phyloP scores from a whole-genome alignment of 2,329 filamentous ascomycete genomes.

The Coleophoma eucalyptorum region DNA sequence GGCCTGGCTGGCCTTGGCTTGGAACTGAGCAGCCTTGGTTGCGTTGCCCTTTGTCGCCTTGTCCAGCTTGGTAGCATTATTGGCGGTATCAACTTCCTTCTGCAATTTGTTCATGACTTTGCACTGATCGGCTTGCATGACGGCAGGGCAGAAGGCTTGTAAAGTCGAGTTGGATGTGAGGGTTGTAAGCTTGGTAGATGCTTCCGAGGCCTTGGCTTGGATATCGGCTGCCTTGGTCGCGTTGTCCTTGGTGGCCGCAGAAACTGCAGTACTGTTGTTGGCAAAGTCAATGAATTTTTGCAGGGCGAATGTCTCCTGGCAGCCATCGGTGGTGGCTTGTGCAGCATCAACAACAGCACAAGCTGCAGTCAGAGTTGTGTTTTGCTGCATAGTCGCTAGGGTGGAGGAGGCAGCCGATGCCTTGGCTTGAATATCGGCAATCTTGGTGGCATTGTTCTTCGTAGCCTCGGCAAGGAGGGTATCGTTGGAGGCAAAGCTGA shows the following conservation, averaged over 20 bases:
- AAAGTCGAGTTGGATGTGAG: constrained; percentile 29
- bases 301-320: constrained; percentile 23
- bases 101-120: constrained; percentile 17
- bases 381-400: constrained; percentile 8
- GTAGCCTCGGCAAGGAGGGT: constrained; percentile 25
- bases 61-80: constrained; percentile 23
- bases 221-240: constrained; percentile 26
- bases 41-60: constrained; percentile 27
- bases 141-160: constrained; percentile 23
- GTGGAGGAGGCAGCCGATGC: constrained; percentile 20
- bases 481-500: constrained; percentile 21
- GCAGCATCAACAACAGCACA: neutral
- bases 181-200: constrained; percentile 18
- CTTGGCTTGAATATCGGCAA: constrained; percentile 27
- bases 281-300: constrained; percentile 23
- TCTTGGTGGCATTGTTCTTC: constrained; percentile 27
- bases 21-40: constrained; percentile 27
- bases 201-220: constrained; percentile 27
- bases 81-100: constrained; percentile 16
- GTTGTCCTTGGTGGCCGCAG: constrained; percentile 24
- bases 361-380: constrained; percentile 6
- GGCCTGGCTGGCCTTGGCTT: constrained; percentile 22
- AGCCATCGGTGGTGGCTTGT: constrained; percentile 15
- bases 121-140: constrained; percentile 24
- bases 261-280: constrained; percentile 27